Base-by-base conservation (phyloP, 495 filamentous ascomycete species). In the Trichocladium antarcticum region DNA sequence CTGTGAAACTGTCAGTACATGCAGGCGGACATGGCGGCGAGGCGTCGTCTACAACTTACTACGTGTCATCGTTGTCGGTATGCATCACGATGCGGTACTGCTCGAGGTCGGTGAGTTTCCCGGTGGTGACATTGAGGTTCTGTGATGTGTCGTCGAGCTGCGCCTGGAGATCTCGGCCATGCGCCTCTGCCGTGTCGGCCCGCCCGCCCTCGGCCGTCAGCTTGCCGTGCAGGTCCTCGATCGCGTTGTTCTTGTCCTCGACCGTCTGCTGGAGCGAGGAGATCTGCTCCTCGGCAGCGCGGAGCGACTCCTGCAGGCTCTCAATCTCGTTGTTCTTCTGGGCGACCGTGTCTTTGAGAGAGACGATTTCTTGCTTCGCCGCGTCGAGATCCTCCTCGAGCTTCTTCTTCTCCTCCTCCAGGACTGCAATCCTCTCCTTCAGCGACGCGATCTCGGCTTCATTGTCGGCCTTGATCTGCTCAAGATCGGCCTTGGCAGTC, bases 21-120 rank as follows among this genome's bases (percentile, higher is more conserved):
- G 11, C 15, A 5, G 3, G 36, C 15, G 12, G 14, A 34, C 9
- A 5, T 3, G 8, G 16, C 3, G 6, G 5, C 42, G 1, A 37
- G 37, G 6, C 5, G 5, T 15, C 11, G 24, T 12, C 5, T 3
- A 14, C 5, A 2, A 56, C 61, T 53, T 39, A 64, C 61, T 67
- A 67, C 19, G 47, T 51, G 32, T 67, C 64, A 36, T 67, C 64
- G 15, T 51, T 50, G 2, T 65, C 57, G 10, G 29, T 40, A 16
- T 58, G 42, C 9, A 67, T 54, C 28, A 49, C 37, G 29, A 65
- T 53, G 19, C 60, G 56, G 45, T 61, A 65, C 31, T 58, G 57
- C 40, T 60, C 56, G 19, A 67, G 60, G 5, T 61, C 53, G n/a
- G 28, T 39, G 15, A 65, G 58, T 37, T 52, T 57, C 11, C 39